Conservation (phyloP, 2,329 filamentous ascomycete genomes). For the Xylaria sp. region DNA sequence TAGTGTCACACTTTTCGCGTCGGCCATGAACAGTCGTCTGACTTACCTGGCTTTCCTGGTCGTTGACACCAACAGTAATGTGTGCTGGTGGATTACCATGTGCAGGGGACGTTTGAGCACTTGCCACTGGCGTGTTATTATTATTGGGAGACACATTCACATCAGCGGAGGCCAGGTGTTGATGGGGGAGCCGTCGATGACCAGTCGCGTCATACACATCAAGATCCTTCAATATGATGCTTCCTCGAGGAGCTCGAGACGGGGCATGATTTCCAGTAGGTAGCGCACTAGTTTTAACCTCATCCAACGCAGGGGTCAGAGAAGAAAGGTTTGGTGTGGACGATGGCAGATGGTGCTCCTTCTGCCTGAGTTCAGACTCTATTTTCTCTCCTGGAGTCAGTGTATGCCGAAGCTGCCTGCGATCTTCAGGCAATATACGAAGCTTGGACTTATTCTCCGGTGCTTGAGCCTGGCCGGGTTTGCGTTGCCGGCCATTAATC, state of each 20-base stretch:
- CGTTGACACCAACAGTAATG: background rate
- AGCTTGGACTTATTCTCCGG: background rate
- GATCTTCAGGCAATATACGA: constrained; percentile 7
- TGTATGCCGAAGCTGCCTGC: background rate
- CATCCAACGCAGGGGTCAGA: background rate
- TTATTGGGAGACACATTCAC: background rate
- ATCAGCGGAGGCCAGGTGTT: background rate
- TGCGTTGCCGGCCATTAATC: constrained; percentile 26
- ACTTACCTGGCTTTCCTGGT: background rate
- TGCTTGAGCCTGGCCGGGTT: constrained; percentile 13
- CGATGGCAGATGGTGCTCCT: background rate
- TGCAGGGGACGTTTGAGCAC: background rate
- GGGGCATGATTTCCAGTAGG: background rate
- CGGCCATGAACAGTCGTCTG: background rate
- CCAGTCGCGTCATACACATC: constrained; percentile 35
- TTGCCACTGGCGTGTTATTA: background rate
- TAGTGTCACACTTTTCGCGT: background rate
- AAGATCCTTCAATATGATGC: constrained; percentile 34
- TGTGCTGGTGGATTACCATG: background rate
- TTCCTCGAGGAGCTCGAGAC: constrained; percentile 11
- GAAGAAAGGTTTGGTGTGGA: background rate
- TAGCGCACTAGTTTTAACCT: background rate
- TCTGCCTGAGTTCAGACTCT: constrained; percentile 13
- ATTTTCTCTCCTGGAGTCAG: constrained; percentile 21
- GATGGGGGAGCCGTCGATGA: constrained; percentile 14